Percentiles rank a stretch among this genome's conserved stretches.
These are phyloP conservation scores for Recurvomyces mirabilis DNA, from an alignment of 495 filamentous ascomycete genomes.

Conservation along the genomic window DNA sequence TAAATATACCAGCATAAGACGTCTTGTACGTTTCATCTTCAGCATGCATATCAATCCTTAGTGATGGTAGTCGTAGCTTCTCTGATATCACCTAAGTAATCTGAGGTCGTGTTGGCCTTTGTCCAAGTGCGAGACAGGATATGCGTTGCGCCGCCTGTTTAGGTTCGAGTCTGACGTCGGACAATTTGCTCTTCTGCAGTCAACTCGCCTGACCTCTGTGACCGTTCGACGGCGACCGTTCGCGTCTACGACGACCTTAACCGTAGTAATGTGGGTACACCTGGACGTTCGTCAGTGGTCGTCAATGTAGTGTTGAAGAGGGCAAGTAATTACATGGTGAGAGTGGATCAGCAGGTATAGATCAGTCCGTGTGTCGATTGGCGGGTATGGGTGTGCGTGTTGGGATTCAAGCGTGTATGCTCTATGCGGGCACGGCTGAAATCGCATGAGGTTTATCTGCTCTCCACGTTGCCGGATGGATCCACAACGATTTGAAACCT, in stretches of 20 bases:
- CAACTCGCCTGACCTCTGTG: slow-evolving; percentile 11
- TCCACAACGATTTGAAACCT: too few species aligned
- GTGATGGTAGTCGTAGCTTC: background rate
- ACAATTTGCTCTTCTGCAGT: slow-evolving; percentile 13
- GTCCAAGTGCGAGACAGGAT: background rate
- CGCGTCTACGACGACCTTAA: slow-evolving; percentile 14
- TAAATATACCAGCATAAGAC: background rate
- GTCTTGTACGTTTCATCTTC: background rate
- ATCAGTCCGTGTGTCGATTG: background rate
- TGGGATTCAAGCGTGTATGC: too few species aligned
- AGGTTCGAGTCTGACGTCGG: slow-evolving; percentile 15
- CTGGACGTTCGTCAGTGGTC: slow-evolving; percentile 1
- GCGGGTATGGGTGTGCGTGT: too few species aligned
- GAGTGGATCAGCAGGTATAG: background rate
- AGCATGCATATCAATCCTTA: background rate
- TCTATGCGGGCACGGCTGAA: too few species aligned
- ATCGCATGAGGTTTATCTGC: too few species aligned
- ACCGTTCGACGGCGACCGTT: slow-evolving; percentile 15
- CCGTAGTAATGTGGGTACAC: slow-evolving; percentile 13
- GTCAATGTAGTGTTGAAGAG: background rate
- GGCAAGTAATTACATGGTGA: background rate
- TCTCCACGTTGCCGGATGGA: too few species aligned
- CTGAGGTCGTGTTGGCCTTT: background rate
- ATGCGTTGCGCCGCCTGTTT: background rate
- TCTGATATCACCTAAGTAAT: background rate